Evolutionary conservation across 306 rosid species (phyloP), one percentile per base, ranked within the genome.

Genomic region (Bauhinia variegata): DNA sequence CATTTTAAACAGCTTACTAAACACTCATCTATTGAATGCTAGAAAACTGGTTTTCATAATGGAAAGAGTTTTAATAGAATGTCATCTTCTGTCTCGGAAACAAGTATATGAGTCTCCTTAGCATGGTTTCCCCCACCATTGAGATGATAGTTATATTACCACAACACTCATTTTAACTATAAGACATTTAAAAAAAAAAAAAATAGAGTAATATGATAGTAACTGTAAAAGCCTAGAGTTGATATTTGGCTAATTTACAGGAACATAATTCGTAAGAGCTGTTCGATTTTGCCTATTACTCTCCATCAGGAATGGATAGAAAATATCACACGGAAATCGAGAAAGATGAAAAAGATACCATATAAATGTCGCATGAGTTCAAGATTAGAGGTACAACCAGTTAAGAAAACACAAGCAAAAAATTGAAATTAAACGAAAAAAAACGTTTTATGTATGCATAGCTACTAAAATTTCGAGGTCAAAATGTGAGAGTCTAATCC

Each of bases 1-100:
- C 41, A 56, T 68, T 14, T 53, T 37, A 46, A 48, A 49, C 54
- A 75, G 43, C n/a, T n/a, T n/a, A n/a, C n/a, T n/a, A n/a, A n/a
- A 18, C 41, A 59, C 41, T 55, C 44, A 15, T 47, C 34, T 48
- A 30, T 3, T 2, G 13, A 66, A 60, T 48, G 43, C 58, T 31
- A 66, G 23, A 23, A 47, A 57, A 60, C 66, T 14, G 39, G 15
- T 52, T 23, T 6, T 41, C 43, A 54, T 28, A 65, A 11, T 8
- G 10, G 38, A 53, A 47, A 41, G 11, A 4, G 43, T 14, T 36
- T 43, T 43, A 23, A 43, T 34, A 73, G 14, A 62, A 56, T 5
- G 47, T 63, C 46, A 17, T 17, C 32, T 28, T 17, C 62, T 49
- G 54, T 30, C 10, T 55, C 36, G 8, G 18, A 28, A 31, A 72